Conservation (phyloP, 306 rosid species). For the Vigna reflexopilosa region DNA sequence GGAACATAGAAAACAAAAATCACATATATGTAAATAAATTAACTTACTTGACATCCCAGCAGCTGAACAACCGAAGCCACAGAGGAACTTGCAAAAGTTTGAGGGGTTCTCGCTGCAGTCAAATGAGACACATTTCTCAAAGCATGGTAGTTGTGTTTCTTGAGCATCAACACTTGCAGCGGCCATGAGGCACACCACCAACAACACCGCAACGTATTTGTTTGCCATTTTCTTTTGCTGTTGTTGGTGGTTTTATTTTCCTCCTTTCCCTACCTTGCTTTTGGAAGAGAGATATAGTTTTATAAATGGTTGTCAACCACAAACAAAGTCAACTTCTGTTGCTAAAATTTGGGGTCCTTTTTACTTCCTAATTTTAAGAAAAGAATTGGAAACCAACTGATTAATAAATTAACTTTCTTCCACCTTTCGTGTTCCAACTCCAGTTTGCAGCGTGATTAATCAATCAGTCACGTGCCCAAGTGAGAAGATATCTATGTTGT, state of each 20-base stretch:
- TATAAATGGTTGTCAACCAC: neutral
- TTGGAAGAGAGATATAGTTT: neutral
- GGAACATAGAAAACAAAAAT: too few relatives aligned
- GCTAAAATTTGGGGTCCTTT: neutral
- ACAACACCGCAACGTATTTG: conserved; percentile 1
- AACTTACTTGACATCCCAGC: too few relatives aligned
- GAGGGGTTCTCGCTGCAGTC: too few relatives aligned
- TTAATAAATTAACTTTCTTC: too few relatives aligned
- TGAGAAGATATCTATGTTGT: too few relatives aligned
- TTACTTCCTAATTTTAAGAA: neutral
- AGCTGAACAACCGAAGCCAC: too few relatives aligned
- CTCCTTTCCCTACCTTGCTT: neutral
- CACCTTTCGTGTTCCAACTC: too few relatives aligned
- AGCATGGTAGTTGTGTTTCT: too few relatives aligned
- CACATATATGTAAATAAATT: too few relatives aligned
- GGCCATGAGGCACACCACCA: conserved; percentile 16
- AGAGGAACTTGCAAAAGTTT: too few relatives aligned
- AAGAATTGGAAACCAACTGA: neutral
- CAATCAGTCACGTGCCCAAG: too few relatives aligned
- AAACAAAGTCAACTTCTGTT: neutral
- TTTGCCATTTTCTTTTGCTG: conserved; percentile 25
- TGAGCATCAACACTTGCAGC: neutral
- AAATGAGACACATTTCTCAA: too few relatives aligned
- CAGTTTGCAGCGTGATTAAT: neutral
- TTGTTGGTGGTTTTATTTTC: neutral